These are phyloP conservation scores for Lachnellula occidentalis DNA, from an alignment of 2,329 filamentous ascomycete genomes.

Conservation along the genomic window DNA sequence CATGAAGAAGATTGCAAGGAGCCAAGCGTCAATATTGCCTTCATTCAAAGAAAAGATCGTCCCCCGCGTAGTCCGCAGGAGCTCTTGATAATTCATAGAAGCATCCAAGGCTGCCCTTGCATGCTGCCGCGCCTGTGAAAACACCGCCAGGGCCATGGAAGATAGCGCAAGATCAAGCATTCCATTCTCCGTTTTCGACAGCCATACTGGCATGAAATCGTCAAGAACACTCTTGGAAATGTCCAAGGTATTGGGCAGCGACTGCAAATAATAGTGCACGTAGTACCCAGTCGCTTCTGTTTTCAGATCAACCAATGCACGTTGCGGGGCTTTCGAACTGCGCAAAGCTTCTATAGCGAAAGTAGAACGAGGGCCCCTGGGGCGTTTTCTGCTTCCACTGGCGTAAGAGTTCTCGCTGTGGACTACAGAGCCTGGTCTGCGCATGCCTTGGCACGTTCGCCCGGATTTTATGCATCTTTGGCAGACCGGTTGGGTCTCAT, in stretches of 20 bases:
- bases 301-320: conserved; percentile 21
- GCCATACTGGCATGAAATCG: conserved; percentile 6
- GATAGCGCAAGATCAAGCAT: conserved; percentile 29
- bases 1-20: conserved; percentile 18
- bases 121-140: conserved; percentile 22
- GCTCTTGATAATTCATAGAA: conserved; percentile 19
- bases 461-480: conserved; percentile 23
- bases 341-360: conserved; percentile 5
- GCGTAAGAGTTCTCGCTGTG: conserved; percentile 29
- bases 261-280: conserved; percentile 22
- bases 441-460: conserved; percentile 19
- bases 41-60: conserved; percentile 2
- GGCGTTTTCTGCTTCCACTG: conserved; percentile 29
- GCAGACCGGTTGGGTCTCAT: conserved; percentile 18
- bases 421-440: conserved; percentile 7
- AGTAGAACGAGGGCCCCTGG: conserved; percentile 30
- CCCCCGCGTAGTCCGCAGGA: conserved; percentile 15
- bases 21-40: conserved; percentile 13
- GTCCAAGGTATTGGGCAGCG: conserved; percentile 10
- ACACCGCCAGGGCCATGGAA: conserved; percentile 28
- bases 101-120: conserved; percentile 24
- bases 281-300: conserved; percentile 27
- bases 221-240: conserved; percentile 13
- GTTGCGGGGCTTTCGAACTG: not conserved
- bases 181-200: conserved; percentile 4